Conservation (phyloP, 495 filamentous ascomycete genomes). For the Hapsidospora chrysogenum region DNA sequence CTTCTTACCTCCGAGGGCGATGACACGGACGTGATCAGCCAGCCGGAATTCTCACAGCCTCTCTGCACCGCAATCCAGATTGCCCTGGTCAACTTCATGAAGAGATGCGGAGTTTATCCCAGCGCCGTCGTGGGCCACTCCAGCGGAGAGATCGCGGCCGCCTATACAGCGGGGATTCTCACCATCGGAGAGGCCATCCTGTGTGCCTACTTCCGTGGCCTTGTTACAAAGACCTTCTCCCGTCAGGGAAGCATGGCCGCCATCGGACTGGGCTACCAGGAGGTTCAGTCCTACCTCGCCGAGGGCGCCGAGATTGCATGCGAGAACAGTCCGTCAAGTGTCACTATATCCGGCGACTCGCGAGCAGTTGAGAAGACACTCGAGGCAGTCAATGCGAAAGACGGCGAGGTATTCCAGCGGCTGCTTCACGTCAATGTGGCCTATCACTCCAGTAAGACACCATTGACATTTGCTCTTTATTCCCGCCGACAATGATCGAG, state of each 20-base stretch:
- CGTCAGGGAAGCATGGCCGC: conserved; percentile 18
- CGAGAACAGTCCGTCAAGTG: conserved; percentile 19
- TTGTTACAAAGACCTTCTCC: conserved; percentile 4
- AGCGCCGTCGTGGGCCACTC: conserved; percentile 17
- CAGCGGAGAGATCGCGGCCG: conserved; percentile 17
- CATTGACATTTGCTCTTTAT: conserved; percentile 9
- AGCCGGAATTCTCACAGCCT: conserved; percentile 23
- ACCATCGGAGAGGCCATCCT: conserved; percentile 9
- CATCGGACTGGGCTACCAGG: conserved; percentile 10
- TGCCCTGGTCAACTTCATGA: conserved; percentile 28
- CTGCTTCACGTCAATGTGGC: conserved; percentile 22
- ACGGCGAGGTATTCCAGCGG: conserved; percentile 9
- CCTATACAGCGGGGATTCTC: conserved; percentile 14
- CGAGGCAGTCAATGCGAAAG: conserved; percentile 6
- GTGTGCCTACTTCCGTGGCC: conserved; percentile 12
- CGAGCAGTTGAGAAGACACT: conserved; percentile 7
- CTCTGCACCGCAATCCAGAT: conserved; percentile 26
- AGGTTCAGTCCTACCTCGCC: conserved; percentile 8
- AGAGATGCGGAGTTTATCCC: conserved; percentile 23
- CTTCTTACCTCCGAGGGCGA: not conserved
- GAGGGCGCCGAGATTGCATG: conserved; percentile 8
- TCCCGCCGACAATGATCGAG: not conserved
- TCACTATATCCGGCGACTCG: conserved; percentile 31
- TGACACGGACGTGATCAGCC: conserved; percentile 14
- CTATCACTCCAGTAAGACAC: conserved; percentile 35